Conservation (phyloP, 495 filamentous ascomycete genomes). For the Hypoxylon intermedium region DNA sequence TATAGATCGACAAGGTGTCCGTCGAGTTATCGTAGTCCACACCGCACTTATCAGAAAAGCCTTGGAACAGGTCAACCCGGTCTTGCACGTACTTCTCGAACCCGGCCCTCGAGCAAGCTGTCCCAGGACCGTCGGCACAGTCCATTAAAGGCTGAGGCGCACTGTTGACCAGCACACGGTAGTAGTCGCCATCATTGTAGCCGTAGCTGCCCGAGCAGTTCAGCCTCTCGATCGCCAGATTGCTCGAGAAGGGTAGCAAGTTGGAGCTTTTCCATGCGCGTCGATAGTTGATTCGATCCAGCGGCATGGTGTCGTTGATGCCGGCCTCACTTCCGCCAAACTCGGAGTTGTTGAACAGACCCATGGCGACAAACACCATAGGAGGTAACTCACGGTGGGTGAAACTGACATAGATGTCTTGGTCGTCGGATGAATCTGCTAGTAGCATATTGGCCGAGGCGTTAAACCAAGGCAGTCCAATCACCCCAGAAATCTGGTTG, state of each 20-base stretch:
- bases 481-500: constrained; percentile 46
- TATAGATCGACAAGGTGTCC: constrained; percentile 45
- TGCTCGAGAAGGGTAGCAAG: constrained; percentile 53
- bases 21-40: constrained; percentile 45
- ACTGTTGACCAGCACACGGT: constrained; percentile 47
- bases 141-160: constrained; percentile 46
- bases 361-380: constrained; percentile 56
- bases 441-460: constrained; percentile 49
- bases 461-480: constrained; percentile 59
- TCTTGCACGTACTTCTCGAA: constrained; percentile 44
- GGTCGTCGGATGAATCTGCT: constrained; percentile 31
- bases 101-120: constrained; percentile 42
- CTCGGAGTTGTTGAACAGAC: constrained; percentile 58
- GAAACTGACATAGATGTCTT: constrained; percentile 58
- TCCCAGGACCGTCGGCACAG: constrained; percentile 47
- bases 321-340: constrained; percentile 47
- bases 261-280: constrained; percentile 56
- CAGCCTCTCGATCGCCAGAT: constrained; percentile 53
- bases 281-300: constrained; percentile 53
- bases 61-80: constrained; percentile 42
- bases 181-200: constrained; percentile 48
- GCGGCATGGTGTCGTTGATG: constrained; percentile 58
- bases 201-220: constrained; percentile 47
- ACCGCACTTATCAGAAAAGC: constrained; percentile 45
- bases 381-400: constrained; percentile 60